Percentiles rank a stretch among this genome's conserved stretches.
Conservation (phyloP, 768 basidiomycete species). For the Russula emetica region DNA sequence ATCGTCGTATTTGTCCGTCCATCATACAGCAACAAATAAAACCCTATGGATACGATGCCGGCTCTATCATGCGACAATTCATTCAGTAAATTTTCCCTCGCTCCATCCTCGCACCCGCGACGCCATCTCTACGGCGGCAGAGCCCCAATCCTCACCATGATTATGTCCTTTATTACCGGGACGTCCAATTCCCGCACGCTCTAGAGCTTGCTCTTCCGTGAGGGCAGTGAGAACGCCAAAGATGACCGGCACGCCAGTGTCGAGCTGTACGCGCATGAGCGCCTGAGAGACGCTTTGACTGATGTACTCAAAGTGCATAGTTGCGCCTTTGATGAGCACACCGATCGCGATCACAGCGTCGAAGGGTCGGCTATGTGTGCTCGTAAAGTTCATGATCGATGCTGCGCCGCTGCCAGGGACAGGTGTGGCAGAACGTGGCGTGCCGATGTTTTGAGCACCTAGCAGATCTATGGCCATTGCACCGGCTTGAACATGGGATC, state of each 20-base stretch:
- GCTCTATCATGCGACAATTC: not conserved
- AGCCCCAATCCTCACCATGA: constrained; percentile 98
- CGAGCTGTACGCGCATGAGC: constrained; percentile 91
- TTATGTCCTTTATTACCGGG: constrained; percentile 74
- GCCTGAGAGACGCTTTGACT: constrained; percentile 89
- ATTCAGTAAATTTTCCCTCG: constrained; percentile 55
- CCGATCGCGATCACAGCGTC: constrained; percentile 97
- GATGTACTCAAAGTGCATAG: constrained; percentile 99
- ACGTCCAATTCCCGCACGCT: constrained; percentile 83
- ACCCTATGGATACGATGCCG: not conserved
- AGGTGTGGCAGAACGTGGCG: constrained; percentile 53
- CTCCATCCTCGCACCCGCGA: constrained; percentile 60
- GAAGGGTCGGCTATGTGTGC: constrained; percentile 60
- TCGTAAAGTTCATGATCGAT: constrained; percentile 24
- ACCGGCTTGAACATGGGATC: constrained; percentile 75
- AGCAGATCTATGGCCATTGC: constrained; percentile 80
- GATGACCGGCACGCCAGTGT: constrained; percentile 90
- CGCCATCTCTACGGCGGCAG: constrained; percentile 94
- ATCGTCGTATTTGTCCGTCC: not conserved
- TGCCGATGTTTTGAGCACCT: constrained; percentile 50
- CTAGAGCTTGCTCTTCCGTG: constrained; percentile 89
- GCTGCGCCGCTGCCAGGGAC: constrained; percentile 38
- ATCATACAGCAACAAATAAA: not conserved
- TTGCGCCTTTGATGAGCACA: constrained; percentile 94
- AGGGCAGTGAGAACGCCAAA: constrained; percentile 95